Evolutionary conservation across 257 asterid species (phyloP).

Genomic region (Fraxinus anomala): DNA sequence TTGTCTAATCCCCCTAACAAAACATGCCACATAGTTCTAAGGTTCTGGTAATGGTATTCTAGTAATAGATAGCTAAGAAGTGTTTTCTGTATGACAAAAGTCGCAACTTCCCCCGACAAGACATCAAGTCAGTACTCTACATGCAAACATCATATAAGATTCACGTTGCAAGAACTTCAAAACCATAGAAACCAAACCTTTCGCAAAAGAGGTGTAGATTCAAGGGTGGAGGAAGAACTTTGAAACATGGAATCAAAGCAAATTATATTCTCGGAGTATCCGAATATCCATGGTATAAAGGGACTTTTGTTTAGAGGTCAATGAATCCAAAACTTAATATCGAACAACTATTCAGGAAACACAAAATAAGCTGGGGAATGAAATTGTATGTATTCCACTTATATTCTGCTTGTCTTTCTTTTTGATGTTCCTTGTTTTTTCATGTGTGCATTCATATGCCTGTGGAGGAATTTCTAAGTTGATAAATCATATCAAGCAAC

Average conservation of each 20-base stretch:
- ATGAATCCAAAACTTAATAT: not conserved
- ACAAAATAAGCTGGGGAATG: not conserved
- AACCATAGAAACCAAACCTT: not conserved
- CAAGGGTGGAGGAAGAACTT: not conserved
- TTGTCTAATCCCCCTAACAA: not conserved
- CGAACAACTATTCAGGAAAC: not conserved
- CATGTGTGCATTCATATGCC: not conserved
- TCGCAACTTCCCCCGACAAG: not conserved
- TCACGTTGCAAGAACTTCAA: not conserved
- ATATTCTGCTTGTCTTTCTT: not conserved
- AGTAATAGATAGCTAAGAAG: not conserved
- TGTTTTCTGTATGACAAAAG: not conserved
- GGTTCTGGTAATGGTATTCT: not conserved
- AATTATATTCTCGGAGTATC: not conserved
- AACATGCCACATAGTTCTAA: not conserved
- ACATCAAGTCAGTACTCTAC: not conserved
- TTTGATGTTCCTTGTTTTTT: not conserved
- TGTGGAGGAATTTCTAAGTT: not conserved
- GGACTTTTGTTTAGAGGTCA: not conserved
- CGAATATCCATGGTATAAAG: not conserved
- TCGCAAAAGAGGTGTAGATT: not conserved
- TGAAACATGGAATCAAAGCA: not conserved
- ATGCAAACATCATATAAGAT: not conserved
- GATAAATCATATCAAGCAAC: constrained; percentile 13
- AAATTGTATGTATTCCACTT: not conserved